Evolutionary conservation across 2,329 filamentous ascomycete genomes (phyloP), one percentile per base, ranked within the genome.

Genomic region (Bipolaris victoriae): DNA sequence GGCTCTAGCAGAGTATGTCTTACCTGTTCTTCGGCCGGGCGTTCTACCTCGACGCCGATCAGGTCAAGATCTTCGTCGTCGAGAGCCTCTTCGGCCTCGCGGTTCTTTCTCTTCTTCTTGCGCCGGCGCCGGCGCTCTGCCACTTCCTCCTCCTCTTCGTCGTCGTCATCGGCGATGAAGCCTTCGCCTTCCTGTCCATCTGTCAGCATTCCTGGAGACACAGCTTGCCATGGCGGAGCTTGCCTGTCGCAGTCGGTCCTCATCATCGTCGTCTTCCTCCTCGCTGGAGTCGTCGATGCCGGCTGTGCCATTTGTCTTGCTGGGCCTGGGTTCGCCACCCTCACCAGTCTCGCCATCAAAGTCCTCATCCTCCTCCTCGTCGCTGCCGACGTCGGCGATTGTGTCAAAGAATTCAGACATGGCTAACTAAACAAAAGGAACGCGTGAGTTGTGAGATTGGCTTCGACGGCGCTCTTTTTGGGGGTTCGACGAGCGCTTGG

Each of bases 11-110:
- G 26, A 41, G 18, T 48, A 39, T 58, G 16, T 26, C 57, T 26
- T 85, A 92, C 90, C 84, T 94, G 87, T 62, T 88, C 79, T 45
- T 87, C 81, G 29, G 87, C 81, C 68, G 88, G 87, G 18, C 86
- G 85, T 68, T 90, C 85, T 73, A 86, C 86, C 61, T 88, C 89
- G 74, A 96, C 90, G 49, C 92, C 93, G 67, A 99, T 97, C 54
- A 99, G 83, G 73, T 98, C 95, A 56, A 99, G 79, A 82, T 99
- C 95, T 76, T 99, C 95, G 66, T 97, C 94, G 67, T 98, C 95
- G 7, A 99, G 86, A 58, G 82, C 82, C 58, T 91, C 90, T 60
- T 94, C 92, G 72, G 96, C 90, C 73, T 96, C 90, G 58, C 87
- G 84, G 41, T 85, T 79, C 70, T 91, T 88, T 66, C 91, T 88